Base-by-base conservation (phyloP, 116 monocot species). In the Posidonia oceanica region DNA sequence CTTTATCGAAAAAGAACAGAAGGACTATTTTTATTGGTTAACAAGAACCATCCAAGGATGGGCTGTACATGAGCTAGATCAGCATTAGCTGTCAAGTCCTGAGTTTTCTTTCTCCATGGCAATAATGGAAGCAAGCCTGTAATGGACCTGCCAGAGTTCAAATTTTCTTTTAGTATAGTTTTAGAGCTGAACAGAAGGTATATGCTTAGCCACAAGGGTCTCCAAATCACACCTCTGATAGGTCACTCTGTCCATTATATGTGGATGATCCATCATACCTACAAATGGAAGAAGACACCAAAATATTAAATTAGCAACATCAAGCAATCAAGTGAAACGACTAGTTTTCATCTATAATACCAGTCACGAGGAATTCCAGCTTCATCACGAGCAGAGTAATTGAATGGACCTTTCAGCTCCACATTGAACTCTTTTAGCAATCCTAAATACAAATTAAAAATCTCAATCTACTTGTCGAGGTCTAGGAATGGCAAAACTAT, bases 281-380 rank as follows among this genome's bases (percentile, higher is more conserved):
- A 69, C 5, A 69, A 41, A 60, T 8, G 29, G 20, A 3, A 42
- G 37, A 41, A 64, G 38, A 59, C 29, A 68, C 4, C 21, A 58
- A 17, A 58, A 21, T 7, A 58, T 58, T 1, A 18, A 58, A 0
- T 16, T 20, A 18, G 5, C 6, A 58, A 58, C n/a, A 6, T 18
- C 5, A 4, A 7, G 22, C 12, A 21, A 6, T 36, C 36, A n/a
- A 10, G 54, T 13, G 22, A 21, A 41, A 39, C 20, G 16, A 58
- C 16, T 58, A 18, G 23, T 8, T 36, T 71, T 69, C 3, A 55
- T 29, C 40, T 5, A 11, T 16, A 59, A 29, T 52, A 91, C 96
- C 96, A 96, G 66, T 91, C 76, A 59, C 96, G 96, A 14, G 96
- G 96, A 76, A 96, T 85, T 38, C 89, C 91, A 66, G 91, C 96